These are phyloP conservation scores for Metarhizium brunneum DNA, from an alignment of 2,329 filamentous ascomycete genomes.

Conservation along the genomic window DNA sequence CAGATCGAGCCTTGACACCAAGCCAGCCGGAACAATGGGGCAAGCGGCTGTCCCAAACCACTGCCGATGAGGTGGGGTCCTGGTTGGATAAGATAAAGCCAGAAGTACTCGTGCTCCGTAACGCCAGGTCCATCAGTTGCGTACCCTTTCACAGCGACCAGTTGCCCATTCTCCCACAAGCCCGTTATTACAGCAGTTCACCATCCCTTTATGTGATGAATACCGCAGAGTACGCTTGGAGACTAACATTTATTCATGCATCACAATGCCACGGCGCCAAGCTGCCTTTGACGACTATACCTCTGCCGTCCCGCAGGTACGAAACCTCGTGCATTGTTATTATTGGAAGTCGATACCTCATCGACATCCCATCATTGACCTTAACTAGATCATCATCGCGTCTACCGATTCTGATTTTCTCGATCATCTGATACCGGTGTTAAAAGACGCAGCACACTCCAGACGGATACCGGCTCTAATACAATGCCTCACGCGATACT, in stretches of 20 bases:
- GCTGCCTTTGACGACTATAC: conserved; percentile 38
- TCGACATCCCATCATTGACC: conserved; percentile 3
- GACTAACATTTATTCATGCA: conserved; percentile 2
- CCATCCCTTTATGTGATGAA: not conserved
- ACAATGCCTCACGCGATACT: conserved; percentile 63
- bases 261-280: conserved; percentile 34
- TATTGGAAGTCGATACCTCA: not conserved
- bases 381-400: conserved; percentile 73
- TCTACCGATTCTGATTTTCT: conserved; percentile 89
- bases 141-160: not conserved
- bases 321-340: not conserved
- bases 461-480: conserved; percentile 65
- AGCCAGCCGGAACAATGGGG: too few species aligned
- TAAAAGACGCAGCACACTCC: conserved; percentile 78
- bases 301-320: conserved; percentile 36
- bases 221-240: not conserved
- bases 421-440: conserved; percentile 86
- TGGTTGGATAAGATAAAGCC: too few species aligned
- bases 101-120: too few species aligned
- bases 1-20: too few species aligned
- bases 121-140: too few species aligned
- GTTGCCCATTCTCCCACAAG: not conserved
- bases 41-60: too few species aligned
- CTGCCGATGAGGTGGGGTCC: too few species aligned
- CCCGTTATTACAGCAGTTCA: not conserved